phyloP scores from a whole-genome alignment of 129 eudicot species.

The Mikania micrantha region DNA sequence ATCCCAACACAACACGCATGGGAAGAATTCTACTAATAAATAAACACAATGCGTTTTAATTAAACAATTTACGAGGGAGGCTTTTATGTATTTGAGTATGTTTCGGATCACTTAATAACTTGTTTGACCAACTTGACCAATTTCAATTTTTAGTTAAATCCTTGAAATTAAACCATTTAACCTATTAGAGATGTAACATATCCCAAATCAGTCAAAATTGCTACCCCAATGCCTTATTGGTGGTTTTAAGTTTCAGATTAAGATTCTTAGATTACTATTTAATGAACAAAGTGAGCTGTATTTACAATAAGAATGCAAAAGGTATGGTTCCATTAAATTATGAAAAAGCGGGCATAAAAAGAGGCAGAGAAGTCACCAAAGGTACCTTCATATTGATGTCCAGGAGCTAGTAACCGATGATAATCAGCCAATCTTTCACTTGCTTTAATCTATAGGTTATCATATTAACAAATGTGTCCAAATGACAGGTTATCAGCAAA shows the following conservation, averaged over 20 bases:
- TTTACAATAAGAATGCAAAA: too few relatives aligned
- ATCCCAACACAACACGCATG: too few relatives aligned
- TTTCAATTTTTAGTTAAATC: not conserved
- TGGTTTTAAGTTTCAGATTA: not conserved
- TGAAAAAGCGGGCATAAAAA: not conserved
- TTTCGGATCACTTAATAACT: not conserved
- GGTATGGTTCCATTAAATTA: too few relatives aligned
- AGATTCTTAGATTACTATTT: not conserved
- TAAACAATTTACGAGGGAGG: not conserved
- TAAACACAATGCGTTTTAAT: not conserved
- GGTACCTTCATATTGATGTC: constrained; percentile 75
- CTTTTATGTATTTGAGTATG: not conserved
- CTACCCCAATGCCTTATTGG: too few relatives aligned
- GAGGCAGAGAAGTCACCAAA: not conserved
- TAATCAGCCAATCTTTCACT: constrained; percentile 68
- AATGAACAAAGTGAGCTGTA: not conserved
- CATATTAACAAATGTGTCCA: not conserved
- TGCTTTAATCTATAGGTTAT: constrained; percentile 55
- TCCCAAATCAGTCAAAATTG: not conserved
- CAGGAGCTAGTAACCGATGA: constrained; percentile 76
- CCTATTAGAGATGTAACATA: not conserved
- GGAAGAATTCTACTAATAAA: too few relatives aligned
- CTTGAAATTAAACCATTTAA: not conserved
- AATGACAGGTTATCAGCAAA: not conserved
- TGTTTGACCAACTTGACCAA: not conserved